Evolutionary conservation across 2,329 filamentous ascomycete species (phyloP).

Genomic region (Pseudogymnoascus sp.): DNA sequence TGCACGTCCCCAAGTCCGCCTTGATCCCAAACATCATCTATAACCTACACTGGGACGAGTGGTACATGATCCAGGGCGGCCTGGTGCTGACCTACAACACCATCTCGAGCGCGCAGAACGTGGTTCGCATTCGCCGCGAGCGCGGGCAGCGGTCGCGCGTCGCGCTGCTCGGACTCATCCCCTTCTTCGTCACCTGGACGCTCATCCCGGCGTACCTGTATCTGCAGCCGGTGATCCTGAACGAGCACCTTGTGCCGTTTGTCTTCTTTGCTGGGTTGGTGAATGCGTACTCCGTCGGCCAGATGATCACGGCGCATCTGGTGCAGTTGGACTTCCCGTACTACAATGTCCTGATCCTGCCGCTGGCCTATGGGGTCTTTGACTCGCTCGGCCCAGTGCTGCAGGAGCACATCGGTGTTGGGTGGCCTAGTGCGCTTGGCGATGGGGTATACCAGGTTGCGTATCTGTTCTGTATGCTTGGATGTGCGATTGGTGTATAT

Average conservation of each 20-base stretch:
- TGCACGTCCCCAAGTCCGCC: constrained; percentile 51
- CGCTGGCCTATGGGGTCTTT: constrained; percentile 68
- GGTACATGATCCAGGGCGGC: constrained; percentile 83
- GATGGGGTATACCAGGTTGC: constrained; percentile 79
- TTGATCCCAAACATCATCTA: constrained; percentile 67
- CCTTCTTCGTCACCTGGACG: constrained; percentile 71
- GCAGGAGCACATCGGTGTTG: constrained; percentile 46
- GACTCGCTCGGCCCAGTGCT: constrained; percentile 71
- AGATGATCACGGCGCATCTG: constrained; percentile 92
- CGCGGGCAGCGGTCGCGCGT: constrained; percentile 65
- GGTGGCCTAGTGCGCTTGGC: constrained; percentile 72
- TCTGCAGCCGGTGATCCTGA: constrained; percentile 76
- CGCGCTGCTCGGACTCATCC: constrained; percentile 74
- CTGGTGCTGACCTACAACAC: constrained; percentile 73
- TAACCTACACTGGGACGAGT: constrained; percentile 78
- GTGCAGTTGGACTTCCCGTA: constrained; percentile 84
- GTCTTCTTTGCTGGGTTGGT: constrained; percentile 79
- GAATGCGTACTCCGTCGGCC: constrained; percentile 90
- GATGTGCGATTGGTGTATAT: constrained; percentile 81
- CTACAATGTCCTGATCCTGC: constrained; percentile 75
- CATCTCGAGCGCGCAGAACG: constrained; percentile 59
- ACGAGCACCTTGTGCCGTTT: constrained; percentile 81
- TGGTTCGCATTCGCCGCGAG: constrained; percentile 70
- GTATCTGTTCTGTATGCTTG: constrained; percentile 83
- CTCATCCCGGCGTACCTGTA: constrained; percentile 72